These are phyloP conservation scores for Hirsutella rhossiliensis DNA, from an alignment of 2,329 filamentous ascomycete genomes.

Conservation along the genomic window DNA sequence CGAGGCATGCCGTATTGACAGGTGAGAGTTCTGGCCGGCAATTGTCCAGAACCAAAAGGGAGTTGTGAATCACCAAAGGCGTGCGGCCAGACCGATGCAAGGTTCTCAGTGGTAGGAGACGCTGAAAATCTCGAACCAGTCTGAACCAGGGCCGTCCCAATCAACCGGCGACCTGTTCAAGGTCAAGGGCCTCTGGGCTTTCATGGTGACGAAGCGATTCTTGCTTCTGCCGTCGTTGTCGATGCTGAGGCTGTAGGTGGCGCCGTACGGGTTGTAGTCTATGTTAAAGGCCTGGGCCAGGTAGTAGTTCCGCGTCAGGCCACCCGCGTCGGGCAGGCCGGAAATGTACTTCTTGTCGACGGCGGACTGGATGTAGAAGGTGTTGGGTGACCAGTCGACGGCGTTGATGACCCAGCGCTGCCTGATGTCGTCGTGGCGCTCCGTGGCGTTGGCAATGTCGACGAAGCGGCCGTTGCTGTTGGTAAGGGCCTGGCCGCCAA, in stretches of 20 bases:
- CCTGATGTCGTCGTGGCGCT: slow-evolving; percentile 22
- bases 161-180: background rate
- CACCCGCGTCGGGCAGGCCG: slow-evolving; percentile 27
- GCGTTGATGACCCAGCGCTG: slow-evolving; percentile 39
- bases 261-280: background rate
- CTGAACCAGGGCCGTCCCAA: background rate
- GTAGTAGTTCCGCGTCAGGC: slow-evolving; percentile 3
- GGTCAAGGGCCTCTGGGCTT: background rate
- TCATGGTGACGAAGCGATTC: background rate
- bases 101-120: slow-evolving; percentile 1
- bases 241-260: slow-evolving; percentile 3
- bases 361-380: slow-evolving; percentile 13
- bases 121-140: slow-evolving; percentile 1
- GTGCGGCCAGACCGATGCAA: background rate
- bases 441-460: slow-evolving; percentile 2
- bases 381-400: slow-evolving; percentile 11
- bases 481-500: slow-evolving; percentile 25
- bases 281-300: slow-evolving; percentile 6
- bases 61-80: too few species aligned
- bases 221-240: background rate
- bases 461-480: slow-evolving; percentile 14
- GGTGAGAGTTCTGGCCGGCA: too few species aligned
- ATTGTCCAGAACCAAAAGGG: too few species aligned
- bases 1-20: too few species aligned
- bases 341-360: slow-evolving; percentile 11